Percentiles rank a stretch among this genome's conserved stretches.
Evolutionary conservation across 2,329 filamentous ascomycete genomes (phyloP).

Genomic region (Fusarium penzigii): DNA sequence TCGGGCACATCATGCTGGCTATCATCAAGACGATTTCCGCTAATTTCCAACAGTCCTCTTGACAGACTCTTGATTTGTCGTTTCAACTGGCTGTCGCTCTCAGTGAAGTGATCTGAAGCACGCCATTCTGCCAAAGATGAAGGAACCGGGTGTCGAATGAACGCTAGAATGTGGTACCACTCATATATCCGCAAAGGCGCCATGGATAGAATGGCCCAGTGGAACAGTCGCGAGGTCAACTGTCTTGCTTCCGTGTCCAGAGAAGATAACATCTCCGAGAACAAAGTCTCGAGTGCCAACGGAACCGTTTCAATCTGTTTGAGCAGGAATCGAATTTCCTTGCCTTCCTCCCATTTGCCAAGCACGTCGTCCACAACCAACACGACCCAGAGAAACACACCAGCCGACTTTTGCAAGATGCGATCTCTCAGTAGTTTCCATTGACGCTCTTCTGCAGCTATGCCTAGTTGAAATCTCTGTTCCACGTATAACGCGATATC

Average conservation of each 20-base stretch:
- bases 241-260: background rate
- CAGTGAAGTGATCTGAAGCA: background rate
- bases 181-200: slow-evolving; percentile 11
- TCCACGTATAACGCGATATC: slow-evolving; percentile 11
- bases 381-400: slow-evolving; percentile 15
- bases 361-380: slow-evolving; percentile 8
- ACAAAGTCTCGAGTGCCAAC: slow-evolving; percentile 2
- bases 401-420: background rate
- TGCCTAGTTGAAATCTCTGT: background rate
- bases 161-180: slow-evolving; percentile 19
- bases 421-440: background rate
- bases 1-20: background rate
- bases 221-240: slow-evolving; percentile 1
- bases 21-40: background rate
- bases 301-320: background rate
- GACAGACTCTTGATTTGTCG: slow-evolving; percentile 11
- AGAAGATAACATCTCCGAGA: background rate
- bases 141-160: background rate
- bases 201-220: slow-evolving; percentile 8
- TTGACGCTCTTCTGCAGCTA: background rate
- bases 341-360: slow-evolving; percentile 6
- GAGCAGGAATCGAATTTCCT: background rate
- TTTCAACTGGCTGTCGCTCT: slow-evolving; percentile 12
- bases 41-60: slow-evolving; percentile 9
- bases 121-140: slow-evolving; percentile 4